These are phyloP conservation scores for Triticum timopheevii DNA, from an alignment of 176 grass and related monocot genomes.

Conservation along the genomic window DNA sequence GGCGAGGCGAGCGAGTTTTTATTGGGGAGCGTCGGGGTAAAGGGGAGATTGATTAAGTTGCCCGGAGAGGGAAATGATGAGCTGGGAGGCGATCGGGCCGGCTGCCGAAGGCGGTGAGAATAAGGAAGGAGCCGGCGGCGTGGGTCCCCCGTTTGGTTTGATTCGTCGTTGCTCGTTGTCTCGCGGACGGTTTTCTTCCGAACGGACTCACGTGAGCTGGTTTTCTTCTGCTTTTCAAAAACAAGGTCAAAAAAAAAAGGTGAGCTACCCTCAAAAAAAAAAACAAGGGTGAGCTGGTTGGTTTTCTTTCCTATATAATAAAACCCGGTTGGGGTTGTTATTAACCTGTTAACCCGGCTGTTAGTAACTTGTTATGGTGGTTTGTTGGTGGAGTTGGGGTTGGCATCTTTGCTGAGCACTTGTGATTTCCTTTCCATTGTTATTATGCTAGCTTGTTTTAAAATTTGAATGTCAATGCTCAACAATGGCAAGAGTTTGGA, in stretches of 20 bases:
- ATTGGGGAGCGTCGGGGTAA: slow-evolving; percentile 6
- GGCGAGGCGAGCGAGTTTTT: slow-evolving; percentile 23
- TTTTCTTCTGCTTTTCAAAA: neutral
- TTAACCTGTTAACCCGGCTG: too few relatives aligned
- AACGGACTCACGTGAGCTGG: neutral
- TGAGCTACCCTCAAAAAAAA: too few relatives aligned
- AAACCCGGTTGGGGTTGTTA: too few relatives aligned
- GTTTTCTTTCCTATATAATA: too few relatives aligned
- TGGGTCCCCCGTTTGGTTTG: neutral
- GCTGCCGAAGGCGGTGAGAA: slow-evolving; percentile 22
- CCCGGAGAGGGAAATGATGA: slow-evolving; percentile 22
- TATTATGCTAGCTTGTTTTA: neutral
- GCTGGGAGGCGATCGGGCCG: slow-evolving; percentile 8
- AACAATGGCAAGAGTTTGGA: too few relatives aligned
- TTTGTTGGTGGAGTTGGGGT: neutral
- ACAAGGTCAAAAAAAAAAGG: too few relatives aligned
- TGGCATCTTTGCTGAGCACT: neutral
- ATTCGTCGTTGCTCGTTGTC: neutral
- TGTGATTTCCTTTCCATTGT: neutral
- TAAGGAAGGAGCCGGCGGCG: neutral
- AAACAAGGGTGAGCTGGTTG: too few relatives aligned
- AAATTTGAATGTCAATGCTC: too few relatives aligned
- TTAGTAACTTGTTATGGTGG: neutral
- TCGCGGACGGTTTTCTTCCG: neutral
- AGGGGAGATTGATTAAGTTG: neutral